Percentiles rank a stretch among this genome's conserved stretches.
These are phyloP conservation scores for Cocos nucifera DNA, from an alignment of 176 grass and related monocot species.

Conservation along the genomic window DNA sequence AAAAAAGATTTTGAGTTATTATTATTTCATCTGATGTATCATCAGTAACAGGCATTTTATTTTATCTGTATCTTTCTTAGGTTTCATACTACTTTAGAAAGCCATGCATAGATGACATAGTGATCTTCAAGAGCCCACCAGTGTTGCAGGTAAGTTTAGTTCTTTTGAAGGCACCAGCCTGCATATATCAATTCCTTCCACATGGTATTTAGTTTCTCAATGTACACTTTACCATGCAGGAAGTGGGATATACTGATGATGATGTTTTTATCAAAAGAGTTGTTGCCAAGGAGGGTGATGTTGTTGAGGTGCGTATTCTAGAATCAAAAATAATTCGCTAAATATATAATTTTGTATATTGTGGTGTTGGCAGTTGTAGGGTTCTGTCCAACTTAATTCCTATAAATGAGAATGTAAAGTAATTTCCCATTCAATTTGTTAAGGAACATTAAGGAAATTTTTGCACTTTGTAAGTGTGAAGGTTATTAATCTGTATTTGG, in stretches of 20 bases:
- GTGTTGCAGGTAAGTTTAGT: constrained; percentile 66
- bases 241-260: constrained; percentile 85
- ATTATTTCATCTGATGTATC: no score
- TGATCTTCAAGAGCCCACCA: constrained; percentile 96
- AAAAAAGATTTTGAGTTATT: no score
- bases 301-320: constrained; percentile 70
- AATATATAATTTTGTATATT: background rate
- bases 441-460: no score
- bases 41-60: no score
- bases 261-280: constrained; percentile 98
- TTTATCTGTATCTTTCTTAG: constrained; percentile 36
- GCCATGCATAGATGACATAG: constrained; percentile 84
- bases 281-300: constrained; percentile 76
- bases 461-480: no score
- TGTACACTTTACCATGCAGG: constrained; percentile 32
- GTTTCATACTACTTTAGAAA: constrained; percentile 97
- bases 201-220: constrained; percentile 11
- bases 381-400: no score
- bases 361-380: no score
- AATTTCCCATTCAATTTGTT: no score
- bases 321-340: background rate
- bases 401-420: no score
- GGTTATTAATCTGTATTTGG: no score
- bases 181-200: background rate
- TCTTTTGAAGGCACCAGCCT: background rate